Base-by-base conservation (phyloP, 495 filamentous ascomycete genomes). In the Aspergillus sclerotiicarbonarius region DNA sequence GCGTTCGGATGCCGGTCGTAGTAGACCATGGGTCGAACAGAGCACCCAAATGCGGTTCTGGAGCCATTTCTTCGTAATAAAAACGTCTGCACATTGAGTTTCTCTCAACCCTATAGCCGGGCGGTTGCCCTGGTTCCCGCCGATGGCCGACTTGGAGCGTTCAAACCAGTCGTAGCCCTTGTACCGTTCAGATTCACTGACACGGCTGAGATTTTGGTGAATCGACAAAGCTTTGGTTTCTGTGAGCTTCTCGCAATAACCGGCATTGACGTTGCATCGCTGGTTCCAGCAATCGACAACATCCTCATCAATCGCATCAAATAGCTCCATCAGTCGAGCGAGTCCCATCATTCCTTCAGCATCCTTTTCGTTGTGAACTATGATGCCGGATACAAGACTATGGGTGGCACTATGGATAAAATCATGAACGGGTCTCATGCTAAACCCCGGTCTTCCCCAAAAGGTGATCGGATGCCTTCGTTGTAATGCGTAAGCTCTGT, bases 31-130 rank as follows among this genome's bases (percentile, higher is more conserved):
- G 10, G 76, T 71, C 25, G 75, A 73, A 25, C 74, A 82, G 10
- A 93, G 67, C 57, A 91, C 86, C 90, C 90, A 94, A 2, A 89
- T 80, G 64, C 87, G 86, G 25, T 88, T 89, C 61, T 89, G 86
- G n/a, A 93, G 80, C 90, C 90, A 95, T 65, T 90, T 84, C 69
- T 92, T 89, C 33, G 87, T 90, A 8, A 84, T 77, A 8, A 84
- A 78, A 8, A 91, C 73, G 63, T 95, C 90, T 16, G 84, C 78
- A 20, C 85, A 81, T 69, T 91, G 87, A 8, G 76, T 82, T 54
- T 92, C 85, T 35, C 86, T 78, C 43, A 90, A 62, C 33, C 80
- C 68, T 21, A 86, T 69, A 15, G 75, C 63, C 1, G 69, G 65
- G 2, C 72, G 57, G 25, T 74, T 72, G 57, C 78, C 75, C 31